Evolutionary conservation across 139 green algal genomes (phyloP).

Genomic region (Zygnema cylindricum): DNA sequence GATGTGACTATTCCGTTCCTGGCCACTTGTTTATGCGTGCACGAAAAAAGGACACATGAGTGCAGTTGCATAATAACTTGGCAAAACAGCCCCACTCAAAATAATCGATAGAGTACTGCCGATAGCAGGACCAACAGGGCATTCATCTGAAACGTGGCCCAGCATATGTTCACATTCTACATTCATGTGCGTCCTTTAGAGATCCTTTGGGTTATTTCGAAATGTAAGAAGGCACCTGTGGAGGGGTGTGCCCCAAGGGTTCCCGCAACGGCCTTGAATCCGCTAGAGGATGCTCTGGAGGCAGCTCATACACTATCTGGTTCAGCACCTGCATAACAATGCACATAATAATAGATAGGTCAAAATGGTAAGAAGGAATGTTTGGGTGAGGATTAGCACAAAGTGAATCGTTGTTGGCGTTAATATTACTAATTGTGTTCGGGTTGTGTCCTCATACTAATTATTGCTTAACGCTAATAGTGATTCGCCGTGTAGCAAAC

Average conservation of each 20-base stretch:
- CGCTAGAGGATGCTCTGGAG: conserved; percentile 71
- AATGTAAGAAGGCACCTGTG: conserved; percentile 87
- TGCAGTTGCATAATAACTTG: no score
- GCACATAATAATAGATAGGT: conserved; percentile 17
- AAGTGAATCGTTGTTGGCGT: no score
- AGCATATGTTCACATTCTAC: conserved; percentile 2
- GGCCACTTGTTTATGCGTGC: no score
- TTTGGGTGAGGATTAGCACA: no score
- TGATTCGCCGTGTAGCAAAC: no score
- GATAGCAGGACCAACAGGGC: background rate
- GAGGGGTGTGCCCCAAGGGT: conserved; percentile 92
- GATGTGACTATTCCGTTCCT: no score
- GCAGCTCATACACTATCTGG: conserved; percentile 74
- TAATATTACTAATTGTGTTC: no score
- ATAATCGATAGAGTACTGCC: background rate
- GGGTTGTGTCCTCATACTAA: no score
- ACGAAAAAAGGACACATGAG: no score
- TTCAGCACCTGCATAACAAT: conserved; percentile 75
- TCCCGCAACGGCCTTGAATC: conserved; percentile 82
- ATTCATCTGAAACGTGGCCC: background rate
- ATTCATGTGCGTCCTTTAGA: background rate
- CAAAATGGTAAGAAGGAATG: no score
- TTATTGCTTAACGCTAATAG: no score
- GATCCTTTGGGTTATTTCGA: conserved; percentile 7
- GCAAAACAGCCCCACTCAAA: background rate